phyloP scores from a whole-genome alignment of 148 eudicot species.

The Polygonum maritimum region DNA sequence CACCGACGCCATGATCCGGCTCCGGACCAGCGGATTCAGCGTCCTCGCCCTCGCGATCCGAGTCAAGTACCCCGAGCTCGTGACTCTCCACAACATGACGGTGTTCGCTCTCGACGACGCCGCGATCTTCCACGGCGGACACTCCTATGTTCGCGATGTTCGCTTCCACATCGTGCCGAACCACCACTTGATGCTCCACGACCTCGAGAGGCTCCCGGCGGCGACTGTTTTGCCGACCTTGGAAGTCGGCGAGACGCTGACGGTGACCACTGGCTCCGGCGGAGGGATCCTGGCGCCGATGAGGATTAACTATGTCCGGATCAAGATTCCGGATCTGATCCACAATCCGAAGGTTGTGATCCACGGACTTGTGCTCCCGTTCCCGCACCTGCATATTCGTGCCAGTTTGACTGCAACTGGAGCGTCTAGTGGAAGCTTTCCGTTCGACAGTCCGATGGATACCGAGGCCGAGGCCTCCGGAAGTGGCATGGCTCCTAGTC shows the following conservation, averaged over 20 bases:
- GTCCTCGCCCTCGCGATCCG: constrained; percentile 37
- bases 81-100: constrained; percentile 38
- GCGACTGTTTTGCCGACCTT: constrained; percentile 50
- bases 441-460: neutral
- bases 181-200: constrained; percentile 33
- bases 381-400: constrained; percentile 52
- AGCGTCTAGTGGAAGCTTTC: constrained; percentile 10
- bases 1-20: constrained; percentile 41
- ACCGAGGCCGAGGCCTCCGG: constrained; percentile 12
- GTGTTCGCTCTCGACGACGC: constrained; percentile 36
- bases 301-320: constrained; percentile 62
- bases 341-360: constrained; percentile 58
- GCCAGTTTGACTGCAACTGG: constrained; percentile 12
- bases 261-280: constrained; percentile 48
- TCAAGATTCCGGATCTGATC: constrained; percentile 48
- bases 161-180: constrained; percentile 66
- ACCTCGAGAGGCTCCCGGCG: constrained; percentile 38
- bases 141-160: constrained; percentile 40
- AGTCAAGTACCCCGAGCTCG: constrained; percentile 34
- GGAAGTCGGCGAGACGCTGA: constrained; percentile 35
- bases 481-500: constrained; percentile 12
- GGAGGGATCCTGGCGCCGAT: constrained; percentile 42
- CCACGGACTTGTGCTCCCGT: constrained; percentile 58
- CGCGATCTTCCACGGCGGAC: constrained; percentile 45
- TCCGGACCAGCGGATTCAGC: constrained; percentile 40